Evolutionary conservation across 225 moss, liverwort and hornwort genomes (phyloP).

Genomic region (Thuidium tamariscinum): DNA sequence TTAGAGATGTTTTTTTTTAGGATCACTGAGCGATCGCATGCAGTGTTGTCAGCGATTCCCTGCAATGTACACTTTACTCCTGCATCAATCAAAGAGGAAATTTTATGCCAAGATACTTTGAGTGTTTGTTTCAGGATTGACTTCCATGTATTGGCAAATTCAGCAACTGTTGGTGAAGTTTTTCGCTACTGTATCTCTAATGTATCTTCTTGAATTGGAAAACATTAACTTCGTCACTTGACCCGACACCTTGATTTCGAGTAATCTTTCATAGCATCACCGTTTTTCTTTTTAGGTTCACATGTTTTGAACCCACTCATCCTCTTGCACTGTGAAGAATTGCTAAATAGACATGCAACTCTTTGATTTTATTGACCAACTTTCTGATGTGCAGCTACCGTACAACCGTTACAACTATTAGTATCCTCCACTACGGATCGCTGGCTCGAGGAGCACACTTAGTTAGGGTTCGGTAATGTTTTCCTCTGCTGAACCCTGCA

Average conservation of each 20-base stretch:
- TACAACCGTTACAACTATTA: background rate
- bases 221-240: background rate
- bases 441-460: background rate
- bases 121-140: background rate
- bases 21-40: background rate
- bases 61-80: background rate
- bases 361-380: background rate
- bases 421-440: background rate
- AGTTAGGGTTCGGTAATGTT: background rate
- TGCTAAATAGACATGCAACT: background rate
- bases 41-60: background rate
- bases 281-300: background rate
- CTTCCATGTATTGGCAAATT: background rate
- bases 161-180: background rate
- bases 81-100: background rate
- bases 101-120: background rate
- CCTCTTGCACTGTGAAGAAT: background rate
- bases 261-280: background rate
- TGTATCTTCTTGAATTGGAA: background rate
- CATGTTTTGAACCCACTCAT: background rate
- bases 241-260: background rate
- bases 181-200: background rate
- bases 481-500: conserved; percentile 2
- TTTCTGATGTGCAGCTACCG: background rate
- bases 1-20: background rate